phyloP scores from a whole-genome alignment of 306 rosid genomes.

The Prunus dulcis region DNA sequence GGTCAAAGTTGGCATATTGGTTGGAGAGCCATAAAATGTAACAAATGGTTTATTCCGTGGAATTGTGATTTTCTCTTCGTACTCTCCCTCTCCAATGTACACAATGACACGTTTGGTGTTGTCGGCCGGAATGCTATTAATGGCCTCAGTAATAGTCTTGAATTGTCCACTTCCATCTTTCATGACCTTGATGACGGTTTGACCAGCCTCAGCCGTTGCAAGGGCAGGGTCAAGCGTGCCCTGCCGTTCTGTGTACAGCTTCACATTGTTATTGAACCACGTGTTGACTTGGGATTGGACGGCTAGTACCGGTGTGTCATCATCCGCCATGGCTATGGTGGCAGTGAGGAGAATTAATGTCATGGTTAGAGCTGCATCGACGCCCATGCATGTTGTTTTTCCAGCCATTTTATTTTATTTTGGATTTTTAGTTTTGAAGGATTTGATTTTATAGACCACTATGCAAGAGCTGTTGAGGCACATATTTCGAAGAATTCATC shows the following conservation, averaged over 20 bases:
- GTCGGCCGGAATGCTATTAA: constrained; percentile 40
- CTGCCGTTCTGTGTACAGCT: neutral
- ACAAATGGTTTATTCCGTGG: constrained; percentile 41
- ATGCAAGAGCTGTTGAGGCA: neutral
- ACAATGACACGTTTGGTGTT: constrained; percentile 51
- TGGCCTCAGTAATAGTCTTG: constrained; percentile 43
- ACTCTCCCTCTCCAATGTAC: constrained; percentile 49
- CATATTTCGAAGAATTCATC: neutral
- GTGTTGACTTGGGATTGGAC: constrained; percentile 13
- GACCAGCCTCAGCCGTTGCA: constrained; percentile 34
- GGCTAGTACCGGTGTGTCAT: constrained; percentile 18
- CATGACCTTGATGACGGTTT: constrained; percentile 39
- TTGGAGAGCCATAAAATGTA: constrained; percentile 37
- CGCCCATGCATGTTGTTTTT: constrained; percentile 5
- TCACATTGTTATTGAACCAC: constrained; percentile 42
- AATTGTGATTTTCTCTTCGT: constrained; percentile 51
- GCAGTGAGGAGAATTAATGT: neutral
- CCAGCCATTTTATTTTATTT: constrained; percentile 17
- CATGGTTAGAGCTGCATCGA: constrained; percentile 10
- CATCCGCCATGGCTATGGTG: constrained; percentile 20
- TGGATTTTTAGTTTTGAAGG: neutral
- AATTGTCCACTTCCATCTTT: constrained; percentile 49
- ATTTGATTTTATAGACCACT: constrained; percentile 9
- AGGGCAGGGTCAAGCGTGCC: constrained; percentile 33
- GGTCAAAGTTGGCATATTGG: constrained; percentile 34